These are phyloP conservation scores for Eucalyptus paniculata DNA, from an alignment of 345 rosid species.

Conservation along the genomic window DNA sequence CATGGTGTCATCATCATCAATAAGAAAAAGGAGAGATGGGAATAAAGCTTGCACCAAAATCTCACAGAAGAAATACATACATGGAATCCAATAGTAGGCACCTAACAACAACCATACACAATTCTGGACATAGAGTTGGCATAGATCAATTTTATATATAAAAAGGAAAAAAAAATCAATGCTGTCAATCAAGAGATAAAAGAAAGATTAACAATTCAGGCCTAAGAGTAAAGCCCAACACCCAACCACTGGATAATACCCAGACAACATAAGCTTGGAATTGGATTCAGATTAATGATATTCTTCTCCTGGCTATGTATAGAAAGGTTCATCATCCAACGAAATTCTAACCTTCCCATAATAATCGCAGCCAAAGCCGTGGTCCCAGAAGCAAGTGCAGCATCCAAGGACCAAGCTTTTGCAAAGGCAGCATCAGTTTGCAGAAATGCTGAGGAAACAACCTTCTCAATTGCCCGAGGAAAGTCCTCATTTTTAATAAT, in stretches of 20 bases:
- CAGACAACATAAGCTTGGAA: neutral
- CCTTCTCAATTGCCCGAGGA: constrained; percentile 57
- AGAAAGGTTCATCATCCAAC: neutral
- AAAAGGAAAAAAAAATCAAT: neutral
- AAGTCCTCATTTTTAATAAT: constrained; percentile 58
- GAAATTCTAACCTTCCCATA: constrained; percentile 54
- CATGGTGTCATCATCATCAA: neutral
- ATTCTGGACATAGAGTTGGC: neutral
- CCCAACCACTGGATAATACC: neutral
- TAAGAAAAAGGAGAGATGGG: neutral
- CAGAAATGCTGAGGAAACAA: constrained; percentile 65
- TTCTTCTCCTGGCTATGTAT: neutral
- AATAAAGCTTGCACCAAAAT: neutral
- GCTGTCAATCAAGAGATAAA: neutral
- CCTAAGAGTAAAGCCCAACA: neutral
- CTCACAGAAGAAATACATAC: neutral
- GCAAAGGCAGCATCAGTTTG: constrained; percentile 82
- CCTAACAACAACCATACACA: neutral
- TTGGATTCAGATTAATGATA: neutral
- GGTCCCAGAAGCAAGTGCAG: constrained; percentile 73
- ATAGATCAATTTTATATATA: neutral
- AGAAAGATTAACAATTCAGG: neutral
- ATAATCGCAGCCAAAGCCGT: constrained; percentile 82
- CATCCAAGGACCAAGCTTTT: constrained; percentile 53
- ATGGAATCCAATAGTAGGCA: neutral